phyloP scores from a whole-genome alignment of 768 basidiomycete genomes.

The Termitomyces heimii region DNA sequence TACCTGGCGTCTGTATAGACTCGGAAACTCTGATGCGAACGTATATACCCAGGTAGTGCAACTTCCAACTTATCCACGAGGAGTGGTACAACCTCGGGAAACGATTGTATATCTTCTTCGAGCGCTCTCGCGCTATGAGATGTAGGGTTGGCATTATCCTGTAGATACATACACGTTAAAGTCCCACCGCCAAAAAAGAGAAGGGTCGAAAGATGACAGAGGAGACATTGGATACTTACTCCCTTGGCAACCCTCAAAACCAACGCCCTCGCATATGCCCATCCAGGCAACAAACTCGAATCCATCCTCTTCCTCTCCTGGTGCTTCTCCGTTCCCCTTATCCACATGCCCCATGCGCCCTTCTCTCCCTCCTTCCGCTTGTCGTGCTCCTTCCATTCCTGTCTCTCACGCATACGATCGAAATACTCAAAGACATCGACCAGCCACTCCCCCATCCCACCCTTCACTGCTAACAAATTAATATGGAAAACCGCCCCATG shows the following conservation, averaged over 20 bases:
- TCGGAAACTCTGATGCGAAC: slow-evolving; percentile 57
- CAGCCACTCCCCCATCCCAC: slow-evolving; percentile 77
- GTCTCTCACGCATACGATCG: neutral
- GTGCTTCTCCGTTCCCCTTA: neutral
- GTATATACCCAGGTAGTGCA: slow-evolving; percentile 48
- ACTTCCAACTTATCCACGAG: slow-evolving; percentile 85
- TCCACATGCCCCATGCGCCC: slow-evolving; percentile 10
- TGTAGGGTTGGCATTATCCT: slow-evolving; percentile 37
- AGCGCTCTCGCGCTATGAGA: slow-evolving; percentile 57
- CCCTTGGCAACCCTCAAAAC: slow-evolving; percentile 52
- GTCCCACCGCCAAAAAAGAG: neutral
- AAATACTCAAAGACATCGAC: slow-evolving; percentile 58
- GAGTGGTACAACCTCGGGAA: slow-evolving; percentile 77
- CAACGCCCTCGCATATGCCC: slow-evolving; percentile 69
- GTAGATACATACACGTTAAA: neutral
- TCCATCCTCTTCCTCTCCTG: slow-evolving; percentile 29
- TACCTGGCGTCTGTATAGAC: slow-evolving; percentile 66
- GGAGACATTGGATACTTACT: slow-evolving; percentile 13
- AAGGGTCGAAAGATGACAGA: neutral
- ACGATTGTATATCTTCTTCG: slow-evolving; percentile 64
- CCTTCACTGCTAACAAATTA: slow-evolving; percentile 81
- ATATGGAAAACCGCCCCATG: slow-evolving; percentile 81
- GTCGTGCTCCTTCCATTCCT: neutral
- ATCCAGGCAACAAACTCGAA: slow-evolving; percentile 66
- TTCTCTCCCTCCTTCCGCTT: neutral